Evolutionary conservation across 1,139 yeast species (phyloP).

Genomic region (Hemisphaericaspora subhashii): DNA sequence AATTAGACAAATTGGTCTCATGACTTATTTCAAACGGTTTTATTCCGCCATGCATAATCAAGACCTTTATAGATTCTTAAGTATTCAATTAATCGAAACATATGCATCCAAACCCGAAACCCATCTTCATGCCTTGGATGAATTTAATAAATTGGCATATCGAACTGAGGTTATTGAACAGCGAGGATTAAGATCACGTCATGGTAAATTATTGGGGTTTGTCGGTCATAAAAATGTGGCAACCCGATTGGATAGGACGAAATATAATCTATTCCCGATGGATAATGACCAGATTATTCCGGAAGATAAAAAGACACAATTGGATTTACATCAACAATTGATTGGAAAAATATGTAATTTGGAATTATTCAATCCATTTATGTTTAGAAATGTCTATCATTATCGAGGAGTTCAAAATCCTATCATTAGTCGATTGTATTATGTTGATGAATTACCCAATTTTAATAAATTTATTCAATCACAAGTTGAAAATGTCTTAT

Average conservation of each 20-base stretch:
- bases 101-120: too few species aligned
- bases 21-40: slow-evolving; percentile 38
- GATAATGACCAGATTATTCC: too few species aligned
- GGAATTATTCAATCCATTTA: slow-evolving; percentile 27
- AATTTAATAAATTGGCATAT: slow-evolving; percentile 23
- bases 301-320: slow-evolving; percentile 15
- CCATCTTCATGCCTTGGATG: slow-evolving; percentile 29
- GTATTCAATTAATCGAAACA: slow-evolving; percentile 33
- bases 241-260: neutral
- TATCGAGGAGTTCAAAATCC: slow-evolving; percentile 20
- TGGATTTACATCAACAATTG: slow-evolving; percentile 22
- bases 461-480: slow-evolving; percentile 24
- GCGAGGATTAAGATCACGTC: too few species aligned
- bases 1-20: slow-evolving; percentile 29
- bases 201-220: too few species aligned
- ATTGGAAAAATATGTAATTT: slow-evolving; percentile 13
- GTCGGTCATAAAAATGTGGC: neutral
- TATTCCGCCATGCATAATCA: slow-evolving; percentile 37
- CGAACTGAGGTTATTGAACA: too few species aligned
- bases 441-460: slow-evolving; percentile 30
- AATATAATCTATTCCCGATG: neutral
- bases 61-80: slow-evolving; percentile 26
- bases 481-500: too few species aligned
- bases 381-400: slow-evolving; percentile 28
- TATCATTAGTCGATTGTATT: slow-evolving; percentile 23